Percentiles rank a stretch among this genome's conserved stretches.
Evolutionary conservation across 2,329 filamentous ascomycete genomes (phyloP).

Genomic region (Zymoseptoria ardabiliae): DNA sequence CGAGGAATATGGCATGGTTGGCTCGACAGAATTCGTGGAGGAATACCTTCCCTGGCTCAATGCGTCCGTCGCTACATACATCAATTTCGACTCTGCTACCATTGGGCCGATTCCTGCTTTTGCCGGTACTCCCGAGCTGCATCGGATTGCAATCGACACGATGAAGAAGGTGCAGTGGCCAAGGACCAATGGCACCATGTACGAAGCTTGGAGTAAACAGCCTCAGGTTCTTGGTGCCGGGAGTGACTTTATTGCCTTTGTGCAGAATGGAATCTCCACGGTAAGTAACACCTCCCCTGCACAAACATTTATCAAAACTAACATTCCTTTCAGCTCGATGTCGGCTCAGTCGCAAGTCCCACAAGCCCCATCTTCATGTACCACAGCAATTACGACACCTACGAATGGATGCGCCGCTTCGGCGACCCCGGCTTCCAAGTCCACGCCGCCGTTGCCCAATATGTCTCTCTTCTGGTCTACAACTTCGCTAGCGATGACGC

Average conservation of each 20-base stretch:
- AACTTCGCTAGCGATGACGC: constrained; percentile 35
- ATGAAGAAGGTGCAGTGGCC: constrained; percentile 49
- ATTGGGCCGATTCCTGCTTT: constrained; percentile 52
- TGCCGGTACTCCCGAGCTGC: constrained; percentile 63
- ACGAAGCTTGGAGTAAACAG: constrained; percentile 36
- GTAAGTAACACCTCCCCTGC: constrained; percentile 1
- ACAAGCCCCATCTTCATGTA: constrained; percentile 40
- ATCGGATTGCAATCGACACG: constrained; percentile 60
- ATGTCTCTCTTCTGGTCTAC: constrained; percentile 37
- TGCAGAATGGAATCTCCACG: constrained; percentile 34
- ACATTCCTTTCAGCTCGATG: constrained; percentile 27
- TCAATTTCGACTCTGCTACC: constrained; percentile 47
- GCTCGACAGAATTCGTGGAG: constrained; percentile 44
- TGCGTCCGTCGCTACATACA: constrained; percentile 39
- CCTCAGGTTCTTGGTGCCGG: constrained; percentile 39
- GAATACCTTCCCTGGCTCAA: constrained; percentile 44
- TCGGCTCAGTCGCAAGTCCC: constrained; percentile 34
- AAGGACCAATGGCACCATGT: constrained; percentile 33
- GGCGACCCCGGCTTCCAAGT: constrained; percentile 46
- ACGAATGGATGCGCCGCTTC: constrained; percentile 46
- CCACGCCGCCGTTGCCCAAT: constrained; percentile 44
- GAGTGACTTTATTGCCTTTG: constrained; percentile 42
- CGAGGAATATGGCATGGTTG: constrained; percentile 36
- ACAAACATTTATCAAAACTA: background rate
- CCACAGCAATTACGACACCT: constrained; percentile 42